phyloP scores from a whole-genome alignment of 164 flowering plant genomes.

The Aristolochia fimbriata region DNA sequence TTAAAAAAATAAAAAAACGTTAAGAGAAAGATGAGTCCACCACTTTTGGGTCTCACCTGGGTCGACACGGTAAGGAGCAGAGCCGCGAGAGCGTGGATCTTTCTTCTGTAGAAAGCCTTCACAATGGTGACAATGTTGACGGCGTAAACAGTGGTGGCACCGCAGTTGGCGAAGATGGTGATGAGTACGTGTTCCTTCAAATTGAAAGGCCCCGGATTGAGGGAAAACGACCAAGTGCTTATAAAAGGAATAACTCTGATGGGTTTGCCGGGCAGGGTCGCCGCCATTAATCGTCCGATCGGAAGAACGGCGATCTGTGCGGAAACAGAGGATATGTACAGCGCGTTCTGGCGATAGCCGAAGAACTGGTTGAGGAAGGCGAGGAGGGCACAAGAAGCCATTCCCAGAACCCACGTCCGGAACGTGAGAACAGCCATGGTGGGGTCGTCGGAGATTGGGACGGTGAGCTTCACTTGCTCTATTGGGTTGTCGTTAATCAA shows the following conservation, averaged over 20 bases:
- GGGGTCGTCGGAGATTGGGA: conserved; percentile 11
- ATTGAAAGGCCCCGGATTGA: conserved; percentile 14
- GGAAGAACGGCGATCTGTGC: conserved; percentile 11
- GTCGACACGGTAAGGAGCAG: conserved; percentile 3
- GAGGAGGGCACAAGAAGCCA: conserved; percentile 7
- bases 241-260: conserved; percentile 3
- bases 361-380: conserved; percentile 12
- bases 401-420: conserved; percentile 12
- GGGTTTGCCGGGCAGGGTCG: conserved; percentile 3
- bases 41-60: conserved; percentile 10
- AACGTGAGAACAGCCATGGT: conserved; percentile 9
- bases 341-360: conserved; percentile 6
- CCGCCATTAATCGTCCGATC: conserved; percentile 6
- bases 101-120: conserved; percentile 8
- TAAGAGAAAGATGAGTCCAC: too few species aligned
- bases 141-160: conserved; percentile 6
- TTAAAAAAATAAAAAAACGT: too few species aligned
- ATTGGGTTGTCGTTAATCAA: conserved; percentile 4
- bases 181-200: conserved; percentile 12
- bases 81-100: conserved; percentile 7
- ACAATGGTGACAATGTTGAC: conserved; percentile 8
- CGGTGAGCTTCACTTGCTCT: conserved; percentile 13
- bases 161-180: conserved; percentile 11
- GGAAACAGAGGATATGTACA: conserved; percentile 4
- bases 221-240: conserved; percentile 5